These are phyloP conservation scores for Phialocephala sp. DNA, from an alignment of 2,329 filamentous ascomycete species.

Conservation along the genomic window DNA sequence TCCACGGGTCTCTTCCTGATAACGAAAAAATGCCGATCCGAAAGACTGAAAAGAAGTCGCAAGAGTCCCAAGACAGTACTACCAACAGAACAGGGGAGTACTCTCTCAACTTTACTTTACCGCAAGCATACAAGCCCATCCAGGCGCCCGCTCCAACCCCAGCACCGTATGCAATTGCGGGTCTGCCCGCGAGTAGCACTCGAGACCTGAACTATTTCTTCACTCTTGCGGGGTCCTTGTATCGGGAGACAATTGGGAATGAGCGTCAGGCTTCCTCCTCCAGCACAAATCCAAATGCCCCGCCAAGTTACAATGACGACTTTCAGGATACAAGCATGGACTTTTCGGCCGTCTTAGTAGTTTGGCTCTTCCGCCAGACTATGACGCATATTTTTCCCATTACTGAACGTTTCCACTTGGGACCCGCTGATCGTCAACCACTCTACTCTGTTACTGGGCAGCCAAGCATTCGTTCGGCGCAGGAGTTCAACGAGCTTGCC, in stretches of 20 bases:
- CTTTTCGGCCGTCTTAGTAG: conserved; percentile 10
- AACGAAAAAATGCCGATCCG: conserved; percentile 4
- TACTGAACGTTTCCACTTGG: conserved; percentile 16
- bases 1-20: neutral
- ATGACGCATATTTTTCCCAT: conserved; percentile 5
- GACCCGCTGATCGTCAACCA: conserved; percentile 7
- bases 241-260: conserved; percentile 12
- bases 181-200: conserved; percentile 9
- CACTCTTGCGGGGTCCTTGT: conserved; percentile 10
- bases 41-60: conserved; percentile 2
- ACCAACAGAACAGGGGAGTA: conserved; percentile 10
- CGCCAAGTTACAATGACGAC: conserved; percentile 14
- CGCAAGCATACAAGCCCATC: conserved; percentile 16
- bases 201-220: conserved; percentile 20
- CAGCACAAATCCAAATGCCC: neutral
- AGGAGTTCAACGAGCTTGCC: conserved; percentile 17
- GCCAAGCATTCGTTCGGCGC: conserved; percentile 10
- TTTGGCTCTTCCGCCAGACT: conserved; percentile 14
- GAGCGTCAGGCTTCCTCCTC: neutral
- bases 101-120: conserved; percentile 4
- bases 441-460: conserved; percentile 13
- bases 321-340: conserved; percentile 16
- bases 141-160: neutral
- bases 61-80: neutral
- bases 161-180: conserved; percentile 1